Evolutionary conservation across 2,329 filamentous ascomycete species (phyloP).

Genomic region (Trichoderma brevicompactum): DNA sequence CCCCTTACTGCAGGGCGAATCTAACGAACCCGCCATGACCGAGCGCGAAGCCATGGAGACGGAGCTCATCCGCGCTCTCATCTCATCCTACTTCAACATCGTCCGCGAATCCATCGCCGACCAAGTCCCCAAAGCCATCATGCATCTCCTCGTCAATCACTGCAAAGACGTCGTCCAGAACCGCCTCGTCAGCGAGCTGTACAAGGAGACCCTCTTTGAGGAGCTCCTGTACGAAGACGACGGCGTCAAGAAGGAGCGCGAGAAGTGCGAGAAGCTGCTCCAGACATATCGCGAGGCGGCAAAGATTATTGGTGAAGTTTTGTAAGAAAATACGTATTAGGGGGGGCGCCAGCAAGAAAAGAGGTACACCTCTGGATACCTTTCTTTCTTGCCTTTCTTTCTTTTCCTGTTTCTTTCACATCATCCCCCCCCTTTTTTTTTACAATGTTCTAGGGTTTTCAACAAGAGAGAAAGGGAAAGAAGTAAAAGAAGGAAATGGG

Average conservation of each 20-base stretch:
- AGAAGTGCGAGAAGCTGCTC: conserved; percentile 97
- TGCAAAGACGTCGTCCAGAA: conserved; percentile 99
- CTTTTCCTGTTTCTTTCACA: background rate
- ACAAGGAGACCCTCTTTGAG: conserved; percentile 87
- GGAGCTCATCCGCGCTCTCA: conserved; percentile 92
- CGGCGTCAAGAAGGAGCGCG: conserved; percentile 92
- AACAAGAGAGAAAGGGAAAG: background rate
- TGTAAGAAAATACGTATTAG: conserved; percentile 55
- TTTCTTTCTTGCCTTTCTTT: background rate
- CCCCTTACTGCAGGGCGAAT: conserved; percentile 51
- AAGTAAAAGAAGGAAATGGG: background rate
- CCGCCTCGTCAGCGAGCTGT: conserved; percentile 90
- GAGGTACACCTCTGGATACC: background rate
- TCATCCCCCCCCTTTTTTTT: background rate
- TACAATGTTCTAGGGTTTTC: background rate
- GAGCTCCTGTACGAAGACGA: conserved; percentile 98
- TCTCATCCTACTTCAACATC: conserved; percentile 99
- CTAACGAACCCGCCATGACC: conserved; percentile 83
- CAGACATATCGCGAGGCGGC: conserved; percentile 96
- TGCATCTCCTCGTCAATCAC: conserved; percentile 98
- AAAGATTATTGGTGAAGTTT: conserved; percentile 96
- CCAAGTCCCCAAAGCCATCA: conserved; percentile 97
- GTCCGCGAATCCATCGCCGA: conserved; percentile 98
- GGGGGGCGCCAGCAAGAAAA: no score
- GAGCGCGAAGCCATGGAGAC: conserved; percentile 97